Base-by-base conservation (phyloP, 2,329 filamentous ascomycete genomes). In the Tolypocladium capitatum region DNA sequence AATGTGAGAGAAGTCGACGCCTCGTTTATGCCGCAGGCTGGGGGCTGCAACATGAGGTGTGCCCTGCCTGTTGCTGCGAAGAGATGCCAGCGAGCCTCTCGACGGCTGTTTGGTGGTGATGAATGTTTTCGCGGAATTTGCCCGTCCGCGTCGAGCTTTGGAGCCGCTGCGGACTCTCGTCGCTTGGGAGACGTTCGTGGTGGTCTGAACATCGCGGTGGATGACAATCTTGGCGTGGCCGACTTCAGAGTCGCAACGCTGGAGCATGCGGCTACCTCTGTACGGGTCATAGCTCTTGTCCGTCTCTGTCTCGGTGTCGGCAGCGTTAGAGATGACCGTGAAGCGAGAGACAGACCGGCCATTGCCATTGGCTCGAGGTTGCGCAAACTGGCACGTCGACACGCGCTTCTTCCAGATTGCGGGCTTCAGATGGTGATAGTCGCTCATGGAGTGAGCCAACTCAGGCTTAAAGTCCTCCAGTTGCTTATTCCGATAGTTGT, bases 401-500 rank as follows among this genome's bases (percentile, higher is more conserved):
- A 80, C 71, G 42, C 77, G 74, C 57, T 76, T 80, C 52, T 73
- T 75, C 70, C 78, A 77, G 28, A 70, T 66, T 0, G 69, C 64
- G 11, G 79, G 77, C 48, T 73, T 74, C 34, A 86, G 76, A 58
- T 94, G 88, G 58, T 96, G 91, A 57, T 94, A 92, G 59, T 97
- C 91, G 64, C 89, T 95, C 48, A 83, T 77, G 1, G 91, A 95
- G 60, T 92, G 85, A n/a, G 79, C 79, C 48, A 96, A 70, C 21
- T 85, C 78, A 30, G 82, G 81, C 50, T 84, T 84, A 60, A 92
- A 97, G 59, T 95, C 86, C 61, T 97, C 90, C 2, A 94, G 66
- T 55, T 92, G 83, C 52, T 87, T 81, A 53, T 94, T 82, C 41
- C 86, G 79, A 62, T 95, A 94, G 62, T 83, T 84, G 53, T 84